These are phyloP conservation scores for Lasiodiplodia sp. DNA, from an alignment of 2,329 filamentous ascomycete genomes.

Conservation along the genomic window DNA sequence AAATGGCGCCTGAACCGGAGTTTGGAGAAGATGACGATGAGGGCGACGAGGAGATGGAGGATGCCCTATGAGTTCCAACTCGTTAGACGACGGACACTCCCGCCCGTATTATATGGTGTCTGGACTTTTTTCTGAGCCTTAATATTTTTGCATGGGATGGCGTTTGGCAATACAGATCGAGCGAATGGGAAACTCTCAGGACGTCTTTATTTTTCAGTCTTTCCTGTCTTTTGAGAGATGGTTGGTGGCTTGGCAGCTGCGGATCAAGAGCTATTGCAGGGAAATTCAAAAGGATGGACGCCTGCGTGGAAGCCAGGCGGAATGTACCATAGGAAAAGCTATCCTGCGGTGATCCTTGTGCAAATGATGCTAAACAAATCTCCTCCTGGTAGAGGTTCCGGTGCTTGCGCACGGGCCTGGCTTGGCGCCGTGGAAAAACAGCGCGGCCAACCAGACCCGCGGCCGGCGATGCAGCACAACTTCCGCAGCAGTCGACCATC, in stretches of 20 bases:
- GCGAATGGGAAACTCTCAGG: neutral
- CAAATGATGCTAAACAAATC: neutral
- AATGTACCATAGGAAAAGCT: neutral
- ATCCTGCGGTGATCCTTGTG: neutral
- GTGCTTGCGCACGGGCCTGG: neutral
- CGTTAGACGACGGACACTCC: neutral
- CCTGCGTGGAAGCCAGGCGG: neutral
- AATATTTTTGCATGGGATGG: constrained; percentile 14
- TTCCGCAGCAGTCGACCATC: neutral
- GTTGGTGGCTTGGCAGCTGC: no score
- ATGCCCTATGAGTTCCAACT: constrained; percentile 55
- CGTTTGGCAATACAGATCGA: constrained; percentile 1
- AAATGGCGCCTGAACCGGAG: constrained; percentile 30
- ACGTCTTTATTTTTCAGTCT: neutral
- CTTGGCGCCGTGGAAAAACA: constrained; percentile 6
- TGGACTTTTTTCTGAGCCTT: neutral
- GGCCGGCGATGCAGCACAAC: constrained; percentile 6
- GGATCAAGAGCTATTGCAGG: neutral
- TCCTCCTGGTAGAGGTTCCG: neutral
- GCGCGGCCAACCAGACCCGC: constrained; percentile 6
- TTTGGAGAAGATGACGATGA: constrained; percentile 69
- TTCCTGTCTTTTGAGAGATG: neutral
- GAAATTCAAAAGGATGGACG: neutral
- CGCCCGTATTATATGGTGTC: neutral
- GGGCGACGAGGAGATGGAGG: constrained; percentile 74